Percentiles rank a stretch among this genome's conserved stretches.
These are phyloP conservation scores for Thelephora ganbajun DNA, from an alignment of 768 basidiomycete species.

Conservation along the genomic window DNA sequence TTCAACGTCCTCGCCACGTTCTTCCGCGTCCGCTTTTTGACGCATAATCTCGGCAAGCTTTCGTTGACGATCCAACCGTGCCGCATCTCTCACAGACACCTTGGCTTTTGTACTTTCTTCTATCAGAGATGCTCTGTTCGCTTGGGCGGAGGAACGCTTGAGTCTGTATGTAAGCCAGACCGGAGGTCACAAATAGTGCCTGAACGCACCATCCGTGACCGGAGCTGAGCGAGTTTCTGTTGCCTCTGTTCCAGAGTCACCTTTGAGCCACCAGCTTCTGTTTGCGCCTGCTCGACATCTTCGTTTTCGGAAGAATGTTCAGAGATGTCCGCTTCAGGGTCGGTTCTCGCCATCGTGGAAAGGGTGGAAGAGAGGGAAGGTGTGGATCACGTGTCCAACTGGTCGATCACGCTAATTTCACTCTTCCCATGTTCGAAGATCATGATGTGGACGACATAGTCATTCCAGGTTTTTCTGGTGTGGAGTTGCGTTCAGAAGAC, in stretches of 20 bases:
- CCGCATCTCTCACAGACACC: constrained; percentile 63
- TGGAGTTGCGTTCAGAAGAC: not conserved
- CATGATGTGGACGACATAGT: not conserved
- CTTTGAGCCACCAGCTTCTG: constrained; percentile 7
- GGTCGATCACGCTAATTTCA: not conserved
- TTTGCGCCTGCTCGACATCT: constrained; percentile 6
- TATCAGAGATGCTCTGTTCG: constrained; percentile 76
- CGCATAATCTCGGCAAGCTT: constrained; percentile 82
- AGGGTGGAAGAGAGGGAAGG: constrained; percentile 1
- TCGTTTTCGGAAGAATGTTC: constrained; percentile 8
- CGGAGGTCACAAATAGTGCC: constrained; percentile 1
- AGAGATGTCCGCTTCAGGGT: constrained; percentile 6
- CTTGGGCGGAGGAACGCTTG: constrained; percentile 66
- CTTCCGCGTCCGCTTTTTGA: constrained; percentile 78
- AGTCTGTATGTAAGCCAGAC: constrained; percentile 2
- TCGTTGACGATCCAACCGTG: constrained; percentile 78
- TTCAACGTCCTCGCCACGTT: constrained; percentile 84
- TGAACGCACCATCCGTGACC: constrained; percentile 68
- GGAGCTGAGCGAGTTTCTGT: constrained; percentile 61
- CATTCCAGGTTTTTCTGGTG: not conserved
- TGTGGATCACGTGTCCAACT: constrained; percentile 3
- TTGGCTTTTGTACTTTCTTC: constrained; percentile 75
- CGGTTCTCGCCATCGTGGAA: not conserved
- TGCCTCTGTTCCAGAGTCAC: constrained; percentile 59
- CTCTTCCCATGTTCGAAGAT: not conserved